Conservation (phyloP, 139 green algal genomes). For the Chlamydomonas incerta region DNA sequence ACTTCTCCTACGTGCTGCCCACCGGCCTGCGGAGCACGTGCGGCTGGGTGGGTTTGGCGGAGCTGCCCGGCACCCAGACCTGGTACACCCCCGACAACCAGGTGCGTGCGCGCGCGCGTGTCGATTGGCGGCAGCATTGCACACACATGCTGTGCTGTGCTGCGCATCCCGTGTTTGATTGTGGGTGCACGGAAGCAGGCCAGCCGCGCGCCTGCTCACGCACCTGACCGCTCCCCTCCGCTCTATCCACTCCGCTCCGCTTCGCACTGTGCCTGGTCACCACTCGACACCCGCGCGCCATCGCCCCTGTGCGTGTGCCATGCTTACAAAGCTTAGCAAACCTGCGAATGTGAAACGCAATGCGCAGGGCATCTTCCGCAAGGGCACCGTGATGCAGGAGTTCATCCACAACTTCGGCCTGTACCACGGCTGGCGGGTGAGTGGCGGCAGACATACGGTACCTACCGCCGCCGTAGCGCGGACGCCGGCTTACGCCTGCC, state of each 20-base stretch:
- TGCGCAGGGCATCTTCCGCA: constrained; percentile 8
- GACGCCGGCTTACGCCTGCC: too few species aligned
- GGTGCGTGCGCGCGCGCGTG: too few species aligned
- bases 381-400: constrained; percentile 14
- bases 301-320: background rate
- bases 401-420: constrained; percentile 22
- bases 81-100: background rate
- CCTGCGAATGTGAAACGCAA: background rate
- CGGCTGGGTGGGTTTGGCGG: constrained; percentile 22
- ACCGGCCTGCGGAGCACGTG: background rate
- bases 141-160: too few species aligned
- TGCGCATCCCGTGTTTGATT: too few species aligned
- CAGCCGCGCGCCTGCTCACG: too few species aligned
- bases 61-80: constrained; percentile 1
- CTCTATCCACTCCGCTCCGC: background rate
- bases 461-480: too few species aligned
- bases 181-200: too few species aligned
- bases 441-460: background rate
- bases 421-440: constrained; percentile 20
- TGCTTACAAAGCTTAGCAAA: background rate
- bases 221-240: too few species aligned
- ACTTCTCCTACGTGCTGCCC: constrained; percentile 8
- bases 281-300: background rate
- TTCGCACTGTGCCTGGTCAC: background rate
- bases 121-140: too few species aligned